These are phyloP conservation scores for Solanum peruvianum DNA, from an alignment of 257 asterid species.

Conservation along the genomic window DNA sequence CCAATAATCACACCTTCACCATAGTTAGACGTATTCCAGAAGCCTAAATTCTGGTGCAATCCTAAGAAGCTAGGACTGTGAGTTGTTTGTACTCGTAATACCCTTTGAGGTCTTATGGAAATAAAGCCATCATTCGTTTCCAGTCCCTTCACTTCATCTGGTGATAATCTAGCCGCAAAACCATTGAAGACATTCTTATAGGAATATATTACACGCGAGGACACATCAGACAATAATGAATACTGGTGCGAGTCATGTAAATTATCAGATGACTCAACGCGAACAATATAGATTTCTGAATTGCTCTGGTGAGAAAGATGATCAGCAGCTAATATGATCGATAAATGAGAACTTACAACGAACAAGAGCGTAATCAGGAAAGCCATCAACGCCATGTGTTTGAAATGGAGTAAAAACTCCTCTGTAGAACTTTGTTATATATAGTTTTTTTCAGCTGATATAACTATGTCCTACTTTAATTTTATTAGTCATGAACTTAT, in stretches of 20 bases:
- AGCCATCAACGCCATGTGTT: neutral
- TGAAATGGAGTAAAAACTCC: neutral
- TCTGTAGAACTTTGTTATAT: neutral
- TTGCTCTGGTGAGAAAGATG: neutral
- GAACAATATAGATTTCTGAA: conserved; percentile 23
- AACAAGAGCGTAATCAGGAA: neutral
- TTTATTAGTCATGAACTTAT: neutral
- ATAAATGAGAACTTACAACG: neutral
- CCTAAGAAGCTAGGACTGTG: conserved; percentile 1
- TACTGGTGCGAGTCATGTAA: neutral
- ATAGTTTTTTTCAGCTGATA: neutral
- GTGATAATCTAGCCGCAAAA: neutral
- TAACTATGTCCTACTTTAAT: neutral
- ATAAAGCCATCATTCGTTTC: neutral
- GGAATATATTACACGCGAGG: neutral
- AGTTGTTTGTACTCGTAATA: conserved; percentile 1
- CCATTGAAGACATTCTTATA: conserved; percentile 2
- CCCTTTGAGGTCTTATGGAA: neutral
- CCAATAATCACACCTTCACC: conserved; percentile 2
- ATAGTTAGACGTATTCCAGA: neutral
- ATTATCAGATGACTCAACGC: neutral
- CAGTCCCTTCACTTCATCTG: neutral
- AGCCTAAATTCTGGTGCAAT: neutral
- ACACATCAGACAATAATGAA: neutral
- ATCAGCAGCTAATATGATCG: neutral